Base-by-base conservation (phyloP, 2,329 filamentous ascomycete species). In the Fusarium sp. region DNA sequence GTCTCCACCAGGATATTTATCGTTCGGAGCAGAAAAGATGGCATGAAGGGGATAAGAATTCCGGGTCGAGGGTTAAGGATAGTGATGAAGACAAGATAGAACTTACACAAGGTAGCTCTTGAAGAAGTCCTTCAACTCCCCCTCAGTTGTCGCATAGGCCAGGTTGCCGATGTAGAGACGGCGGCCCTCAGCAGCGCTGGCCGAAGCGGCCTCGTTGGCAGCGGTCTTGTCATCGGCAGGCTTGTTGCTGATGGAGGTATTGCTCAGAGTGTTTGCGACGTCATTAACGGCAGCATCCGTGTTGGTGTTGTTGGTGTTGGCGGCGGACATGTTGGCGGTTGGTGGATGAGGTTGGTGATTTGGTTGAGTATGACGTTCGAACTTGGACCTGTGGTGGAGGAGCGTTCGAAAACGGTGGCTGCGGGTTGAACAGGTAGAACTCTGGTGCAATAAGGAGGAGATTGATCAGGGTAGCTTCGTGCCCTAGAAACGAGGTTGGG, bases 101-200 rank as follows among this genome's bases (percentile, higher is more conserved):
- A 92, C 95, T 88, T 89, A 99, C 96, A 99, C 93, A 87, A 96
- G 92, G 88, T 97, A 98, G 84, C 91, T 92, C 88, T 96, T 95
- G 92, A 99, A 99, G 89, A 99, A 99, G 78, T 96, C 92, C 88
- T 96, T 97, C 89, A 99, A 93, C 91, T 97, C 94, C 91, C 92
- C 96, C 92, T 98, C 96, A 83, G 94, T 97, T 90, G 96, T 98
- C 91, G 95, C 94, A 84, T 99, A 99, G 79, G 96, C 96, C 90
- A 99, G 92, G 88, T 99, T 99, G 88, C 96, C 96, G 87, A 99
- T 98, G 87, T 99, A 99, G 78, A 99, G 92, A 86, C 96, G 93
- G 87, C 96, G 93, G 83, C 96, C 95, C 88, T 99, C 96, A 83
- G 95, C 94, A 83, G 96, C 96, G 86, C 94, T 97, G 84, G 94